A percentile compares a stretch with the other conserved stretches of the same genome.
These are phyloP conservation scores for Panaeolus papilionaceus DNA, from an alignment of 768 basidiomycete species.

Conservation along the genomic window DNA sequence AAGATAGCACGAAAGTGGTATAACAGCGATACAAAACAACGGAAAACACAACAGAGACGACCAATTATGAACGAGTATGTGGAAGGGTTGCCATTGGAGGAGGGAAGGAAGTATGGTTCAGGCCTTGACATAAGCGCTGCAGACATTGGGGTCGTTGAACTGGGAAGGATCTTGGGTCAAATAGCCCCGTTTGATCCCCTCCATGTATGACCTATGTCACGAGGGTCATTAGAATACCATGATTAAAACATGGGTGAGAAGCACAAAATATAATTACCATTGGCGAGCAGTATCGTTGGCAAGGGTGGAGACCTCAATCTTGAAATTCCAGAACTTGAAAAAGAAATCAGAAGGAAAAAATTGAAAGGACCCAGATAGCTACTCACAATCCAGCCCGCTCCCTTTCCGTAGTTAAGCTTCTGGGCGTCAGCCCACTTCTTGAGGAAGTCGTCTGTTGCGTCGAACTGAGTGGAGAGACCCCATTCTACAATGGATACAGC, in stretches of 20 bases:
- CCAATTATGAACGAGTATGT: background rate
- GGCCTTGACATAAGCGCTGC: constrained; percentile 52
- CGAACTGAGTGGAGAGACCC: constrained; percentile 67
- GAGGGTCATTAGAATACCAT: constrained; percentile 8
- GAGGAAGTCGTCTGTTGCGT: constrained; percentile 66
- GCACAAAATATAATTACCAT: constrained; percentile 52
- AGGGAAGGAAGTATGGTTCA: background rate
- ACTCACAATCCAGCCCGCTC: constrained; percentile 72
- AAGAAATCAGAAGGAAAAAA: background rate
- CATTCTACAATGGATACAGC: constrained; percentile 38
- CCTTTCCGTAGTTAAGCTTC: constrained; percentile 65
- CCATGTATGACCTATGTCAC: constrained; percentile 69
- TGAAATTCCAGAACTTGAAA: constrained; percentile 71
- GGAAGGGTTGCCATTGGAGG: background rate
- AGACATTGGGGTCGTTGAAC: constrained; percentile 66
- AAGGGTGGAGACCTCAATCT: constrained; percentile 59
- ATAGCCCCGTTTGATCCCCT: constrained; percentile 63
- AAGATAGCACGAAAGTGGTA: constrained; percentile 2
- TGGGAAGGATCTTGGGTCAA: constrained; percentile 67
- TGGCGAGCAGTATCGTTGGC: constrained; percentile 63
- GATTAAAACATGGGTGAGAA: background rate
- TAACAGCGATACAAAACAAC: background rate
- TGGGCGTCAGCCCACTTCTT: constrained; percentile 78
- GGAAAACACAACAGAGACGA: background rate
- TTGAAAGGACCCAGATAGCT: background rate